Conservation (phyloP, 1,284 basidiomycete genomes). For the Polyporus tsugae region DNA sequence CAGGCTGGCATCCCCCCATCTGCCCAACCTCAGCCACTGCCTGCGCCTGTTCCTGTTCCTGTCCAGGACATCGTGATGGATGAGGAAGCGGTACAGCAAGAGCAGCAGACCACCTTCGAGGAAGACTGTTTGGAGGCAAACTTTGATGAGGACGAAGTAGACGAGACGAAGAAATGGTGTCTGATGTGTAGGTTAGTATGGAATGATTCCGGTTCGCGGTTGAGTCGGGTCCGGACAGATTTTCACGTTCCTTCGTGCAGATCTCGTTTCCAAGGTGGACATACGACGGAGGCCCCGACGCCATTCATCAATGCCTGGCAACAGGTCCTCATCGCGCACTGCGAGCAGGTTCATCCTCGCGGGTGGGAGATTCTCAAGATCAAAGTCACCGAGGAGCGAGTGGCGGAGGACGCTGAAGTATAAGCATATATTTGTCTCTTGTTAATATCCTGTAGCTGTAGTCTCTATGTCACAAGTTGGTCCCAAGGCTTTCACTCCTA, state of each 20-base stretch:
- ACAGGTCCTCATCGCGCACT: slow-evolving; percentile 41
- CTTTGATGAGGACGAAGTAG: slow-evolving; percentile 46
- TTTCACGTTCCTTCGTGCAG: slow-evolving; percentile 29
- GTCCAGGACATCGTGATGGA: slow-evolving; percentile 38
- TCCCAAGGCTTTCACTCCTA: background rate
- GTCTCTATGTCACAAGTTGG: slow-evolving; percentile 40
- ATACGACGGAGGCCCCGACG: slow-evolving; percentile 41
- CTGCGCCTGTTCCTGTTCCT: slow-evolving; percentile 25
- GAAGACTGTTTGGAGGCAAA: slow-evolving; percentile 33
- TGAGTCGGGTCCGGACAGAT: slow-evolving; percentile 37
- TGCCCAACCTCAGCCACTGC: background rate
- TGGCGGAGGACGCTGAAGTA: slow-evolving; percentile 10
- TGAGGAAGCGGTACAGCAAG: slow-evolving; percentile 44
- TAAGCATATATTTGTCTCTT: slow-evolving; percentile 34
- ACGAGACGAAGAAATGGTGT: slow-evolving; percentile 48
- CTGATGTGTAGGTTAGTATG: slow-evolving; percentile 58
- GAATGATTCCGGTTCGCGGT: background rate
- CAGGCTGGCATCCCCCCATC: background rate
- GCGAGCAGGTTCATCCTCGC: slow-evolving; percentile 35
- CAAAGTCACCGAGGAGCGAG: slow-evolving; percentile 23
- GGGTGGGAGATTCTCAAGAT: slow-evolving; percentile 35
- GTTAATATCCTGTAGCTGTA: background rate
- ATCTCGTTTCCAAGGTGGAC: slow-evolving; percentile 41
- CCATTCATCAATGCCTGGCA: slow-evolving; percentile 42
- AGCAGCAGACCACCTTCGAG: slow-evolving; percentile 38